Evolutionary conservation across 306 rosid species (phyloP).

Genomic region (Cucurbita maxima): DNA sequence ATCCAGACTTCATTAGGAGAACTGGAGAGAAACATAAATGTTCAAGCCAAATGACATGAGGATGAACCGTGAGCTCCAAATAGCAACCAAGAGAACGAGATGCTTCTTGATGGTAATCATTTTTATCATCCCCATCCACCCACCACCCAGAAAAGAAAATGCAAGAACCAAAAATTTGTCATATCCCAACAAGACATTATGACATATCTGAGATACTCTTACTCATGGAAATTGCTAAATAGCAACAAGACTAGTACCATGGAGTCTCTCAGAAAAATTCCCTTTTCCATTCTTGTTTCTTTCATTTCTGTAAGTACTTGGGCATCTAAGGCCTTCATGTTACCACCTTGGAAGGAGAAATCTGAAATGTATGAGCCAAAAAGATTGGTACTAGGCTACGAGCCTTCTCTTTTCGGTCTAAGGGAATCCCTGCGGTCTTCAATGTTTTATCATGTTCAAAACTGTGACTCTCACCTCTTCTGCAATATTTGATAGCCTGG

Average conservation of each 20-base stretch:
- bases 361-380: neutral
- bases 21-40: neutral
- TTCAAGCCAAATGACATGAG: neutral
- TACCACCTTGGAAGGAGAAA: neutral
- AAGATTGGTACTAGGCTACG: neutral
- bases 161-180: too few relatives aligned
- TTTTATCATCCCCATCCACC: neutral
- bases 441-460: neutral
- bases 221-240: too few relatives aligned
- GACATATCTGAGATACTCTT: too few relatives aligned
- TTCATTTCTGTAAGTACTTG: neutral
- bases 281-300: neutral
- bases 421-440: neutral
- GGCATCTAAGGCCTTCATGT: neutral
- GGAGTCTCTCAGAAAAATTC: neutral
- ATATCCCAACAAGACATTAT: too few relatives aligned
- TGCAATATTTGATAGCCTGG: neutral
- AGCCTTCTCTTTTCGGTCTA: neutral
- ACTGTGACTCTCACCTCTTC: neutral
- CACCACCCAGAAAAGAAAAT: too few relatives aligned
- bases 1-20: neutral
- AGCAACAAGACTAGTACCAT: neutral
- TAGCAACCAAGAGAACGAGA: neutral
- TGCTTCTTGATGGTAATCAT: neutral
- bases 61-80: neutral